These are phyloP conservation scores for Papiliotrema fonsecae DNA, from an alignment of 1,284 basidiomycete genomes.

Conservation along the genomic window DNA sequence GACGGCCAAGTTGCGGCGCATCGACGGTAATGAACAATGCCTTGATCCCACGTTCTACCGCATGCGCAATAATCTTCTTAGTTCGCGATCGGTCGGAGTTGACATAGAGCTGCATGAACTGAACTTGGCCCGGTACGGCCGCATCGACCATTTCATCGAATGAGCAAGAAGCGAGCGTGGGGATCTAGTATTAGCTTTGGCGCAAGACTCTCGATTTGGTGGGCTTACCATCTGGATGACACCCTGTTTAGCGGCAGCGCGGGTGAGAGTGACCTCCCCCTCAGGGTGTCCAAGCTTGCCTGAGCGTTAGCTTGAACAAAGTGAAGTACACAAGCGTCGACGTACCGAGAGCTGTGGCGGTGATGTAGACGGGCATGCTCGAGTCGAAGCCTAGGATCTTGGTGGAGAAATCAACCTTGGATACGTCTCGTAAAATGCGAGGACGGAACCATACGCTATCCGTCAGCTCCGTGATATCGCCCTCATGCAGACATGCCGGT, in stretches of 20 bases:
- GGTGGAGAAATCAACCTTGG: constrained; percentile 73
- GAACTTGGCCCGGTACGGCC: constrained; percentile 64
- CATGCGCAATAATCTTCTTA: constrained; percentile 74
- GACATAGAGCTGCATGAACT: constrained; percentile 80
- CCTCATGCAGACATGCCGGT: constrained; percentile 53
- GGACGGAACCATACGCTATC: constrained; percentile 87
- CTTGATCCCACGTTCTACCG: constrained; percentile 77
- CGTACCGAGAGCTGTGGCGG: constrained; percentile 36
- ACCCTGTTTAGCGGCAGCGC: constrained; percentile 70
- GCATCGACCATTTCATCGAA: constrained; percentile 87
- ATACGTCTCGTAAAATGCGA: constrained; percentile 74
- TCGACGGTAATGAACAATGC: constrained; percentile 85
- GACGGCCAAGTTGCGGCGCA: constrained; percentile 82
- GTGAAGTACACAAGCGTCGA: neutral
- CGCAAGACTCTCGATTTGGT: neutral
- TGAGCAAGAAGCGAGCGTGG: constrained; percentile 79
- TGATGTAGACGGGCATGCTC: constrained; percentile 74
- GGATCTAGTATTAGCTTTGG: constrained; percentile 52
- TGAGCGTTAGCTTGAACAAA: constrained; percentile 40
- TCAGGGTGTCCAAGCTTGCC: constrained; percentile 93
- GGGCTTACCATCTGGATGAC: constrained; percentile 79
- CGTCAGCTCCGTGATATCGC: neutral
- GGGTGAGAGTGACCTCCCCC: constrained; percentile 80
- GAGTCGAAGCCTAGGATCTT: constrained; percentile 67
- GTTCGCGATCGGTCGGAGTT: constrained; percentile 79